phyloP scores from a whole-genome alignment of 1,139 yeast species.

The Scheffersomyces illinoinensis region DNA sequence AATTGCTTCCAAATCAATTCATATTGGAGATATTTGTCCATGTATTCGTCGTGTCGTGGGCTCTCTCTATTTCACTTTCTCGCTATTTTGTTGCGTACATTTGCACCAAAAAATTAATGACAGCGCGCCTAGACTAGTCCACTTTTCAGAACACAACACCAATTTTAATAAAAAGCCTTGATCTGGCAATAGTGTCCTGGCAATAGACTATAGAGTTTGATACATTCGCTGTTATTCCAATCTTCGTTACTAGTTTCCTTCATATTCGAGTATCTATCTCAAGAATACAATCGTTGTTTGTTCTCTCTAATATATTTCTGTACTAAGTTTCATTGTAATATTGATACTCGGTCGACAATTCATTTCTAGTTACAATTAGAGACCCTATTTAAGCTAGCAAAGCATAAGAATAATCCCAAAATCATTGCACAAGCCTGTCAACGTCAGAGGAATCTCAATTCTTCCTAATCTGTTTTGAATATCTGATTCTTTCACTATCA shows the following conservation, averaged over 20 bases:
- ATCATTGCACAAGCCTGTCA: not conserved
- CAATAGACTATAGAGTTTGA: not conserved
- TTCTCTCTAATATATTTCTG: not conserved
- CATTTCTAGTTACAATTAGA: not conserved
- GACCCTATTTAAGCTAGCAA: not conserved
- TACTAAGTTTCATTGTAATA: not conserved
- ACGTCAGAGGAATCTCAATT: not conserved
- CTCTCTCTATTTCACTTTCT: no score
- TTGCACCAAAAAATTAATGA: not conserved
- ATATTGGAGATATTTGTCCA: no score
- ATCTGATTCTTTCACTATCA: not conserved
- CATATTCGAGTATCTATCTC: not conserved
- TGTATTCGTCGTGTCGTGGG: no score
- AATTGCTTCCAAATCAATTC: no score
- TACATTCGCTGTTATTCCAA: not conserved
- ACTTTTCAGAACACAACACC: not conserved
- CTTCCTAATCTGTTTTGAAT: not conserved
- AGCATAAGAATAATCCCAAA: not conserved
- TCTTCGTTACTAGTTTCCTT: not conserved
- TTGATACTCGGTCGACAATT: not conserved
- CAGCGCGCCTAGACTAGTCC: not conserved
- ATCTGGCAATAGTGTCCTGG: not conserved
- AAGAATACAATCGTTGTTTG: not conserved
- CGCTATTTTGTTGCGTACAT: no score
- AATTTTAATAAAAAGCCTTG: not conserved